phyloP scores from a whole-genome alignment of 176 grass and related monocot species.

The Aegilops umbellulata region DNA sequence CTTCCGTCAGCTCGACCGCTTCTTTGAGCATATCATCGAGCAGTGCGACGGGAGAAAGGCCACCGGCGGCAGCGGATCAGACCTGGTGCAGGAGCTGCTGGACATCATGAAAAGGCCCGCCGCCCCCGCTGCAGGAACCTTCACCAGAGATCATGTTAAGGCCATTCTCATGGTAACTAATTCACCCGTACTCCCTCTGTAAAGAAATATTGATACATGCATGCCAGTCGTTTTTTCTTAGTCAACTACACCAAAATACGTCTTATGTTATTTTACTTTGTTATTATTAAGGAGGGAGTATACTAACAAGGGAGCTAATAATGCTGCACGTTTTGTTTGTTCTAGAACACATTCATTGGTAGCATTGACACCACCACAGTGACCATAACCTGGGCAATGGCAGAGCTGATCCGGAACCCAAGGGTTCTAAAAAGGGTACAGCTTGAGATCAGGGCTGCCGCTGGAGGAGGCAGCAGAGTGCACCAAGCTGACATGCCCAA shows the following conservation, averaged over 20 bases:
- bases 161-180: no score
- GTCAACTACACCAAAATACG: no score
- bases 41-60: not conserved
- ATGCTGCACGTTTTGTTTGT: not conserved
- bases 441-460: not conserved
- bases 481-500: not conserved
- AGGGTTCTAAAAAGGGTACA: not conserved
- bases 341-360: not conserved
- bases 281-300: no score
- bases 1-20: not conserved
- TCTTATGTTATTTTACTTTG: no score
- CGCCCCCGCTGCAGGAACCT: no score
- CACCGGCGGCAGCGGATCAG: not conserved
- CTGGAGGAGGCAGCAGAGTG: not conserved
- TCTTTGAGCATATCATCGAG: conserved; percentile 3
- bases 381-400: conserved; percentile 16
- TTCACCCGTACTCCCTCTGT: no score
- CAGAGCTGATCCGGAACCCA: conserved; percentile 4
- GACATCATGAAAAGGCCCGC: no score
- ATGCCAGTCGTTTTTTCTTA: no score
- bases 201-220: no score
- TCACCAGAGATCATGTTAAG: no score
- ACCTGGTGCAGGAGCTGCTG: not conserved
- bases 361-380: not conserved
- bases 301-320: no score